phyloP scores from a whole-genome alignment of 1,139 yeast species.

The Arxiozyma slooffiae region DNA sequence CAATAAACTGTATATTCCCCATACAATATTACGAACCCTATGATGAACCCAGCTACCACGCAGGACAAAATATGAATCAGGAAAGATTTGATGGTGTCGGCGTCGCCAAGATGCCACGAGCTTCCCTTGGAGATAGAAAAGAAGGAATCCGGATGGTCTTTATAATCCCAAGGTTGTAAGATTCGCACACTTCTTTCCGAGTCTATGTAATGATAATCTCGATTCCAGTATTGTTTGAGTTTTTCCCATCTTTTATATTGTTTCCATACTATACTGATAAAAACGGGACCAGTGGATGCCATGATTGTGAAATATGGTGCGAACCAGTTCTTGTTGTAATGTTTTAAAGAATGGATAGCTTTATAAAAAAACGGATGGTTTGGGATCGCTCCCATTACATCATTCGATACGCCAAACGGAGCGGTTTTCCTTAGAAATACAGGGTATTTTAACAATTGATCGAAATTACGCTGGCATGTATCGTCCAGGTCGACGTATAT shows the following conservation, averaged over 20 bases:
- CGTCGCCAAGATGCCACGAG: slow-evolving; percentile 85
- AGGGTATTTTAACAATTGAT: slow-evolving; percentile 70
- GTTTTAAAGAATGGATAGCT: slow-evolving; percentile 53
- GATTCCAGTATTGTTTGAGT: background rate
- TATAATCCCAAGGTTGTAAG: slow-evolving; percentile 63
- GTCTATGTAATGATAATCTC: too few species aligned
- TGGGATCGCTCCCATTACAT: slow-evolving; percentile 85
- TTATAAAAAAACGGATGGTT: slow-evolving; percentile 74
- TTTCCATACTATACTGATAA: slow-evolving; percentile 78
- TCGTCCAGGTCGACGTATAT: slow-evolving; percentile 84
- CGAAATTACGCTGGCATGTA: slow-evolving; percentile 70
- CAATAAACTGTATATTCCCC: slow-evolving; percentile 54
- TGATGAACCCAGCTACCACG: slow-evolving; percentile 54
- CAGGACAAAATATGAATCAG: slow-evolving; percentile 63
- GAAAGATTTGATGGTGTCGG: slow-evolving; percentile 59
- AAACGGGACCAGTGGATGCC: slow-evolving; percentile 92
- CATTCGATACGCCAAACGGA: slow-evolving; percentile 88
- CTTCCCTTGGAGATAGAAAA: slow-evolving; percentile 70
- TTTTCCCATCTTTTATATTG: slow-evolving; percentile 76
- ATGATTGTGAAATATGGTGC: slow-evolving; percentile 89
- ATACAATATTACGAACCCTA: slow-evolving; percentile 45
- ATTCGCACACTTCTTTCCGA: slow-evolving; percentile 40
- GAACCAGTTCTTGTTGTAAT: slow-evolving; percentile 61
- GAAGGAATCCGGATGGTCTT: slow-evolving; percentile 48
- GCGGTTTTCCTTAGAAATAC: slow-evolving; percentile 80